phyloP scores from a whole-genome alignment of 768 basidiomycete genomes.

The Atractiella rhizophila region DNA sequence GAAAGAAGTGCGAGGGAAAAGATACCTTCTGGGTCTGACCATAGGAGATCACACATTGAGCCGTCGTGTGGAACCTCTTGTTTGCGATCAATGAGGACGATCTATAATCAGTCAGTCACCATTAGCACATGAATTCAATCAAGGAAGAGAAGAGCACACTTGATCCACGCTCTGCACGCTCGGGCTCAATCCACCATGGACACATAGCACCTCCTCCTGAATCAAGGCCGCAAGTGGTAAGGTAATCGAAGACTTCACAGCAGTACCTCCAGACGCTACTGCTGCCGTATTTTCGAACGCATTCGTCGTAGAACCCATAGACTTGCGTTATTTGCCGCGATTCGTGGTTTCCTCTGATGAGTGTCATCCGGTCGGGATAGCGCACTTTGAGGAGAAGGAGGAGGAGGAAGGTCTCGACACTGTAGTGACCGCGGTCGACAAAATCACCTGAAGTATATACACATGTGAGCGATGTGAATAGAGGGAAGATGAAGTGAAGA shows the following conservation, averaged over 20 bases:
- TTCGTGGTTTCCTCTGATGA: slow-evolving; percentile 94
- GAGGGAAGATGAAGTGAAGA: background rate
- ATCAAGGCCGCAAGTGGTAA: slow-evolving; percentile 76
- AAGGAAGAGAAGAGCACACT: slow-evolving; percentile 26
- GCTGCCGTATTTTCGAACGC: slow-evolving; percentile 79
- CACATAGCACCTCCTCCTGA: slow-evolving; percentile 91
- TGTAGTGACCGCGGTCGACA: slow-evolving; percentile 91
- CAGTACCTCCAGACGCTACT: slow-evolving; percentile 95
- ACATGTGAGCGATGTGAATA: background rate
- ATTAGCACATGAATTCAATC: background rate
- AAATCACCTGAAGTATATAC: slow-evolving; percentile 49
- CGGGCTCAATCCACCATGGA: slow-evolving; percentile 87
- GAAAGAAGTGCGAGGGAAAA: too few species aligned
- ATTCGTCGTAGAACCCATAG: slow-evolving; percentile 45
- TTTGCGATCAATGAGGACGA: slow-evolving; percentile 78
- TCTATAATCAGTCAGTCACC: slow-evolving; percentile 26
- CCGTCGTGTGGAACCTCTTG: slow-evolving; percentile 97
- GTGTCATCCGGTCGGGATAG: slow-evolving; percentile 86
- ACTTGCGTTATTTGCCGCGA: slow-evolving; percentile 82
- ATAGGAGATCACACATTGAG: slow-evolving; percentile 94
- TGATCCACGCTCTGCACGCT: slow-evolving; percentile 66
- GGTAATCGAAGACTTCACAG: slow-evolving; percentile 94
- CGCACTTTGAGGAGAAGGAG: slow-evolving; percentile 82
- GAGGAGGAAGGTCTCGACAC: slow-evolving; percentile 83
- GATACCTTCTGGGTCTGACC: slow-evolving; percentile 98